Evolutionary conservation across 495 filamentous ascomycete species (phyloP), one percentile per base, ranked within the genome.

Genomic region (Lasiosphaeria hispida): DNA sequence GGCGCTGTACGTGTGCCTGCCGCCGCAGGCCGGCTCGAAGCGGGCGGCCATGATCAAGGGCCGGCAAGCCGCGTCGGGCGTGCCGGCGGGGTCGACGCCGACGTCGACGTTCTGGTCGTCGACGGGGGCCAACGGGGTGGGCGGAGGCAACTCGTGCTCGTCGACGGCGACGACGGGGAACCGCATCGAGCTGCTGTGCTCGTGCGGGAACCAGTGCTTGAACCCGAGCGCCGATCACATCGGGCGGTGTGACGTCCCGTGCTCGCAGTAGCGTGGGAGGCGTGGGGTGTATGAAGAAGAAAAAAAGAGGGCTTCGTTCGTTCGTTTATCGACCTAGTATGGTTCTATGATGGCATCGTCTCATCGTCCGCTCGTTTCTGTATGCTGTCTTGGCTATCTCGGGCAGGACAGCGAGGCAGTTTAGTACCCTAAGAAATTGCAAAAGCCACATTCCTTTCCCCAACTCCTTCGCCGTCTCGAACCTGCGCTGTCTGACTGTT

Each of bases 1-100:
- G 49, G 73, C 68, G 10, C 69, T 77, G 30, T 77, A 72, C 60
- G 66, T 76, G 51, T 77, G 75, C 61, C 67, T 77, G 47, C 67
- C 61, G 13, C 55, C 52, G 18, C 48, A 43, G 13, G 34, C 50
- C 44, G 62, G 54, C 53, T 69, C 67, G 7, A 63, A 67, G 57
- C 65, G 9, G 19, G 9, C 14, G 23, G 62, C 17, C 51, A 47
- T 23, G 14, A 41, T 19, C 56, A 18, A 34, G 35, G 19, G 40
- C 19, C 53, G 36, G 7, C 41, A 36, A 33, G 38, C 30, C 33
- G 7, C 54, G 15, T 10, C 54, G 17, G 14, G n/a, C 0, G 19
- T 10, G 1, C n/a, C 36, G 41, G 11, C 43, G 9, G 30, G 15
- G 38, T 18, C 37, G 19, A 7, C 30, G 15, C n/a, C 14, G 17